Base-by-base conservation (phyloP, 1,284 basidiomycete genomes). In the Ustilago sp. region DNA sequence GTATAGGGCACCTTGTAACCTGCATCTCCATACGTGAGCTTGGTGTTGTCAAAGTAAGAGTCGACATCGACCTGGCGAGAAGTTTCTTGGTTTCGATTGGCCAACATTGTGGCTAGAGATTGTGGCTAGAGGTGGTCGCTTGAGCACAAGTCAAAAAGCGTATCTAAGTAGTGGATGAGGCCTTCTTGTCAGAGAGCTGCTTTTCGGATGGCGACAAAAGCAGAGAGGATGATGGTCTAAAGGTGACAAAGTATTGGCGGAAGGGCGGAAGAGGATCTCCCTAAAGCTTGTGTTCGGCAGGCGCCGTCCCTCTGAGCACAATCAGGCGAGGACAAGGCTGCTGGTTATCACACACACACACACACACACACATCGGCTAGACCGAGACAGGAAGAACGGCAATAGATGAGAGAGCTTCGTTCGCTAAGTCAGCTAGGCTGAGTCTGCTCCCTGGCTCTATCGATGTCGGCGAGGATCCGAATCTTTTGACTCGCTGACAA, bases 11-110 rank as follows among this genome's bases (percentile, higher is more conserved):
- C 64, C 45, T 57, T 74, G 58, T 15, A 54, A 19, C 73, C 78
- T 3, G 63, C 63, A n/a, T 63, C 55, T 34, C 74, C 64, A 1
- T 52, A 53, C n/a, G 43, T n/a, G 36, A 80, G 65, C 54, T 69
- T 59, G 35, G 67, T 68, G 57, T 80, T 79, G 62, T 80, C 78
- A 50, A 80, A 80, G 53, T 65, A 65, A 32, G 77, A 68, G 43
- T 80, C 78, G 45, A 62, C 54, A 28, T 80, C 63, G 52, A 79
- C 62, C 17, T 47, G 51, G 41, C 77, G 74, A 59, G 61, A 9
- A 5, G 60, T 39, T 39, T 73, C 58, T 32, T 61, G 61, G 9
- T 68, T 59, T 34, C 55, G 39, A 31, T 61, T 53, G 48, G 64
- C 23, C 17, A 52, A 8, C 70, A 68, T 73, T 2, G 32, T 67